Conservation (phyloP, 306 rosid species). For the Senna siamea region DNA sequence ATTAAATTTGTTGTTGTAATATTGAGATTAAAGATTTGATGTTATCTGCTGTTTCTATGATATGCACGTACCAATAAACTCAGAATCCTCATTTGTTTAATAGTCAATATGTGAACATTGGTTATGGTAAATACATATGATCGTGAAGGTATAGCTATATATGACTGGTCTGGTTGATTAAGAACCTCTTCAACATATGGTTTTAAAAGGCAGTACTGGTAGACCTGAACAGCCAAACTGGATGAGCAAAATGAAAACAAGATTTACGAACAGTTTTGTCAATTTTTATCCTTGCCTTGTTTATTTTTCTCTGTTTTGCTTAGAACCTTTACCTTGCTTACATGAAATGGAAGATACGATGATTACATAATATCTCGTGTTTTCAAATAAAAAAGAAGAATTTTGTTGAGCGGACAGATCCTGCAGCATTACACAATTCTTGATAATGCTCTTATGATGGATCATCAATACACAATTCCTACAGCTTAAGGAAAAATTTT, state of each 20-base stretch:
- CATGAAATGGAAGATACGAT: conserved; percentile 8
- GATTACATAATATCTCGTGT: not conserved
- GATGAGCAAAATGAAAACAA: conserved; percentile 5
- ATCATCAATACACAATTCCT: too few relatives aligned
- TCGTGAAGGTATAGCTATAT: conserved; percentile 26
- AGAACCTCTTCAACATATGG: conserved; percentile 7
- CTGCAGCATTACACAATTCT: conserved; percentile 5
- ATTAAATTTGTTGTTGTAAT: not conserved
- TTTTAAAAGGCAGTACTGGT: not conserved
- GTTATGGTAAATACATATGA: not conserved
- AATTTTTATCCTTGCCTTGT: not conserved
- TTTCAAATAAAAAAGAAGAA: conserved; percentile 8
- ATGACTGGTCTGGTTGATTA: conserved; percentile 9
- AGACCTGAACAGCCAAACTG: conserved; percentile 14
- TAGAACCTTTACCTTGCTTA: not conserved
- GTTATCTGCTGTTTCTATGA: conserved; percentile 3
- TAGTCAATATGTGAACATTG: not conserved
- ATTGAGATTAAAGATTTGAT: conserved; percentile 6
- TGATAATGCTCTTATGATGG: conserved; percentile 12
- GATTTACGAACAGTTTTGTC: conserved; percentile 8
- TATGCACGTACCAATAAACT: conserved; percentile 29
- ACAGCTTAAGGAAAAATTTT: too few relatives aligned
- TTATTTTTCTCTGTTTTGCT: conserved; percentile 20
- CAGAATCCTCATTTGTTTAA: conserved; percentile 10
- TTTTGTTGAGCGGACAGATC: not conserved